A percentile compares a stretch with the other conserved stretches of the same genome.
Evolutionary conservation across 2,329 filamentous ascomycete species (phyloP).

Genomic region (Cytospora chrysosperma): DNA sequence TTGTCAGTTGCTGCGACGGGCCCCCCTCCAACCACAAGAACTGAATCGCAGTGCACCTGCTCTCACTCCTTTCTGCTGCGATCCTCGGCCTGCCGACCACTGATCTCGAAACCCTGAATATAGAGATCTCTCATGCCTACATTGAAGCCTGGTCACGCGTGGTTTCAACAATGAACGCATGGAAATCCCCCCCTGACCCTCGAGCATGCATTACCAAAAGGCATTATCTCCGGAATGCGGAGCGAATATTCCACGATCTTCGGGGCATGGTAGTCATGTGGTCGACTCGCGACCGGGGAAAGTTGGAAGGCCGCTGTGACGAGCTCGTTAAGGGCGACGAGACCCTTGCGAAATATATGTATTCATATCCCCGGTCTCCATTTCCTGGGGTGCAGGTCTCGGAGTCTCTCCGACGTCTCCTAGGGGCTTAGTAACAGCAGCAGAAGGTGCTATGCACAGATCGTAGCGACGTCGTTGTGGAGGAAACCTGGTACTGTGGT

Average conservation of each 20-base stretch:
- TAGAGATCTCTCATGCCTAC: neutral
- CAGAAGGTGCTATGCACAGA: neutral
- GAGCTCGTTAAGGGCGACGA: constrained; percentile 17
- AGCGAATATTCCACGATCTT: constrained; percentile 2
- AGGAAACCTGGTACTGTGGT: neutral
- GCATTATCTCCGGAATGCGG: constrained; percentile 5
- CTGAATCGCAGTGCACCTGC: neutral
- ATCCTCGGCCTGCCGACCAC: neutral
- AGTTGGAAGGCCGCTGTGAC: constrained; percentile 5
- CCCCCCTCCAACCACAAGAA: neutral
- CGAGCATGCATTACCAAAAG: constrained; percentile 17
- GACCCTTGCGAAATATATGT: constrained; percentile 18
- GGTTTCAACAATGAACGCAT: constrained; percentile 15
- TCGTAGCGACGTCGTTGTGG: neutral
- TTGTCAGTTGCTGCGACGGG: no score
- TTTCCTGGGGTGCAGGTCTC: neutral
- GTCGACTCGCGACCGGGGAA: constrained; percentile 4
- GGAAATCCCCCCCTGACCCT: constrained; percentile 12
- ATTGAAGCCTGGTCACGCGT: neutral
- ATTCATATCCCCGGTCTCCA: neutral
- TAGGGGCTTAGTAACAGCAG: neutral
- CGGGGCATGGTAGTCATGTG: constrained; percentile 3
- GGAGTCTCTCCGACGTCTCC: neutral
- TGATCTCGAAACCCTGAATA: neutral
- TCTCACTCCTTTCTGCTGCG: neutral